Evolutionary conservation across 2,329 filamentous ascomycete genomes (phyloP), one percentile per base, ranked within the genome.

Genomic region (Cyphellophora attinorum): DNA sequence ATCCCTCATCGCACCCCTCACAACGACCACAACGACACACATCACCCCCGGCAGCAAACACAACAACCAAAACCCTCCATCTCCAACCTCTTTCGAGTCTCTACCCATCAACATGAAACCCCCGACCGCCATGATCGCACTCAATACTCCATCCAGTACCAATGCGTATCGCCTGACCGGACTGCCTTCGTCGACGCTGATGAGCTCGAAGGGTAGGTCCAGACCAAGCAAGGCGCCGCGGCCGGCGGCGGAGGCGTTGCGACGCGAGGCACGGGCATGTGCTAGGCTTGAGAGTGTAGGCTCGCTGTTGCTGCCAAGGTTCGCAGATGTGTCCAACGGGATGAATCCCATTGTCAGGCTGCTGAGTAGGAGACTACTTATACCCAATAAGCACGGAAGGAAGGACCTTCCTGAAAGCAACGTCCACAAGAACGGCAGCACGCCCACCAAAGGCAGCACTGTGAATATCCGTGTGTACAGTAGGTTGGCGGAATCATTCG

Each of bases 51-150:
- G 48, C 31, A 51, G 16, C 27, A 49, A 23, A 13, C 47, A 30
- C 34, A 46, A 42, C 37, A 48, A 27, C 46, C 46, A 51, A 17
- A 49, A 32, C 11, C 36, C 45, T n/a, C 18, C 44, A 41, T 2
- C 40, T 37, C 16, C 41, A 36, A 33, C 34, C 41, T 11, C 28
- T 34, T 18, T 36, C 27, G 6, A 38, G 35, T 13, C 38, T 28
- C 12, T 44, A 38, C 11, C 21, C 32, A 25, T 25, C 8, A 25
- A n/a, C 21, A 25, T 33, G 35, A 29, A 3, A 38, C 34, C 5
- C 44, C 38, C 5, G 45, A n/a, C 11, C 10, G 33, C 30, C n/a
- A 50, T 23, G 13, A 48, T 16, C 12, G 15, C 39, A 21, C 36
- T 19, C 23, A 49, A 45, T 6, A 33, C 35, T 2, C 25, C 39